Base-by-base conservation (phyloP, 768 basidiomycete species). In the Tricholoma saponaceum region DNA sequence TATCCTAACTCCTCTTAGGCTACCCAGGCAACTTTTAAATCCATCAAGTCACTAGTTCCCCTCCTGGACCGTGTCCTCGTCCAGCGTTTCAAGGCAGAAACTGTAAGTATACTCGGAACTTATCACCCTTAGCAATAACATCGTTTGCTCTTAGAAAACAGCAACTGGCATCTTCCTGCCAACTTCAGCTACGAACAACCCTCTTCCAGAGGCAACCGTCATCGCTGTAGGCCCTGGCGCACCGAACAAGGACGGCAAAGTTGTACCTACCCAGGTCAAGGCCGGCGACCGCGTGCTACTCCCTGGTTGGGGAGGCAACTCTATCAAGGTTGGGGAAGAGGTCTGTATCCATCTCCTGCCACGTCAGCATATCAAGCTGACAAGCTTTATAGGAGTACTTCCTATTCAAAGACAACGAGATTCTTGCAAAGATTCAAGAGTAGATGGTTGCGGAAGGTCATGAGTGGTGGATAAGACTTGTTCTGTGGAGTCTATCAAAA, bases 251-350 rank as follows among this genome's bases (percentile, higher is more conserved):
- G 84, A 92, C 1, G 96, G 96, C 32, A 70, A 78, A 10, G 53
- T 96, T 8, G 74, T 88, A 16, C 90, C 93, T 2, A 83, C 87
- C 5, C 70, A 76, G 16, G 95, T 98, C 49, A 85, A 89, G 75
- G 81, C 89, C 16, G 96, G 96, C 37, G 97, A 98, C 77, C 82
- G 90, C 9, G 95, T 98, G 14, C 79, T 99, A 52, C 78, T 99
- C 4, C 96, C 97, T 12, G 92, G 92, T 5, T 99, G 96, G 92
- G 97, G 97, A 53, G 97, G 97, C 10, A 95, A 87, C 68, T 71
- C 91, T 14, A 94, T 99, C 74, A 99, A 99, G 76, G 84, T 98
- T 50, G 95, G 95, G 39, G 97, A 98, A 23, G 95, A 98, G 71
- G 96, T 94, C 67, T 58, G 89, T 81, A 10, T 46, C 47, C 32